phyloP scores from a whole-genome alignment of 305 asterid genomes.

The Fraxinus ornus region DNA sequence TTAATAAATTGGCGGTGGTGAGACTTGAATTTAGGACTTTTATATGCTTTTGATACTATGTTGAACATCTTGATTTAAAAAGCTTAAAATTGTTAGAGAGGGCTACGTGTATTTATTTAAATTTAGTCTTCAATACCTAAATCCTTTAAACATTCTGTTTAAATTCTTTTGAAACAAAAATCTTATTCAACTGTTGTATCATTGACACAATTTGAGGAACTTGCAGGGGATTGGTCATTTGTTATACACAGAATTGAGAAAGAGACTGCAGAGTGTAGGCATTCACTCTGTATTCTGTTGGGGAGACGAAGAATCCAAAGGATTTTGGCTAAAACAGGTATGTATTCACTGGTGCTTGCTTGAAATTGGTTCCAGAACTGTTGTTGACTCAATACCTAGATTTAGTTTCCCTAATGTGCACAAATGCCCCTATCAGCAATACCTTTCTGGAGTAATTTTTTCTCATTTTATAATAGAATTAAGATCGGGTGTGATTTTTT shows the following conservation, averaged over 20 bases:
- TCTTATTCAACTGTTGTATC: background rate
- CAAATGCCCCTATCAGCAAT: background rate
- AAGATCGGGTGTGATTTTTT: background rate
- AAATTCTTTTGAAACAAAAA: background rate
- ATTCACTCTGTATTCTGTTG: constrained; percentile 67
- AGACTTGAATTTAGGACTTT: background rate
- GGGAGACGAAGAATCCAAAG: constrained; percentile 91
- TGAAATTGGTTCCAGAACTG: background rate
- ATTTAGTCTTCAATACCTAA: background rate
- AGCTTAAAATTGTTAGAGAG: background rate
- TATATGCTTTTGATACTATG: background rate
- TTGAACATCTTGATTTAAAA: background rate
- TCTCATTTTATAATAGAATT: background rate
- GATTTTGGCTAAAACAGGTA: constrained; percentile 92
- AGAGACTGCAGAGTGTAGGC: constrained; percentile 73
- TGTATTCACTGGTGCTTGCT: constrained; percentile 12
- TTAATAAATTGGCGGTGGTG: background rate
- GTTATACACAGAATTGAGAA: constrained; percentile 59
- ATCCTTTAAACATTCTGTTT: background rate
- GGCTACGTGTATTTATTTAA: background rate
- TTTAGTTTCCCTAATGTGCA: constrained; percentile 6
- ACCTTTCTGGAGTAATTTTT: background rate
- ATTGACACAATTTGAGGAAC: background rate
- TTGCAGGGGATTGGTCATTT: constrained; percentile 76
- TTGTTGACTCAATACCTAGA: constrained; percentile 3